Conservation (phyloP, 179 eudicot species). For the Patellifolia procumbens region DNA sequence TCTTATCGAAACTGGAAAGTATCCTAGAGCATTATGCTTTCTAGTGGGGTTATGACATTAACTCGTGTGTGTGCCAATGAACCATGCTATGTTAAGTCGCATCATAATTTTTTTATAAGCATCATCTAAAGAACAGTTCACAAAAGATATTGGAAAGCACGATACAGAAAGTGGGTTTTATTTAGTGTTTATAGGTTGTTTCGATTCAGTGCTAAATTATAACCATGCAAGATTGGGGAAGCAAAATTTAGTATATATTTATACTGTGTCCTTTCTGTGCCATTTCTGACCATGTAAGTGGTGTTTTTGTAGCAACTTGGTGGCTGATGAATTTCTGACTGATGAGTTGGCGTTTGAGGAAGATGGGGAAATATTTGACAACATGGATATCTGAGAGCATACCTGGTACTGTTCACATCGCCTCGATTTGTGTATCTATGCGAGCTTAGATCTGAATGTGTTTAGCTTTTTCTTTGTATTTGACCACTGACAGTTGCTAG, state of each 20-base stretch:
- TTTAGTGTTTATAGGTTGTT: not conserved
- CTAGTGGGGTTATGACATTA: too few relatives aligned
- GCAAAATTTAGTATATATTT: not conserved
- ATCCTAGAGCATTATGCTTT: too few relatives aligned
- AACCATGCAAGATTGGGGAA: not conserved
- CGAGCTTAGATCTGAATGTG: constrained; percentile 17
- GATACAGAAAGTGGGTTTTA: not conserved
- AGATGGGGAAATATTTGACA: constrained; percentile 80
- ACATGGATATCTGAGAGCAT: constrained; percentile 64
- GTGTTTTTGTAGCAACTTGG: constrained; percentile 77
- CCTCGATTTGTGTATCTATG: constrained; percentile 26
- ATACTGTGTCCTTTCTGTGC: not conserved
- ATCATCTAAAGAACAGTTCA: not conserved
- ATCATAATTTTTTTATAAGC: not conserved
- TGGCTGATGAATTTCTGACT: constrained; percentile 51
- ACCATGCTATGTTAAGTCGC: not conserved
- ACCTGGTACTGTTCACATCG: constrained; percentile 14
- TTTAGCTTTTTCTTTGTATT: constrained; percentile 21
- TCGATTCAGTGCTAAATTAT: not conserved
- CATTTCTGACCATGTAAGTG: not conserved
- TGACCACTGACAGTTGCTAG: constrained; percentile 10
- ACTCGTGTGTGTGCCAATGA: not conserved
- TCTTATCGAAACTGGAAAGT: not conserved
- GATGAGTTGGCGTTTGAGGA: constrained; percentile 54
- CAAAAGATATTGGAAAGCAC: not conserved